Percentiles rank a stretch among this genome's conserved stretches.
Conservation (phyloP, 1,139 yeast species). For the Hyphopichia wangnamkhiaoensis region DNA sequence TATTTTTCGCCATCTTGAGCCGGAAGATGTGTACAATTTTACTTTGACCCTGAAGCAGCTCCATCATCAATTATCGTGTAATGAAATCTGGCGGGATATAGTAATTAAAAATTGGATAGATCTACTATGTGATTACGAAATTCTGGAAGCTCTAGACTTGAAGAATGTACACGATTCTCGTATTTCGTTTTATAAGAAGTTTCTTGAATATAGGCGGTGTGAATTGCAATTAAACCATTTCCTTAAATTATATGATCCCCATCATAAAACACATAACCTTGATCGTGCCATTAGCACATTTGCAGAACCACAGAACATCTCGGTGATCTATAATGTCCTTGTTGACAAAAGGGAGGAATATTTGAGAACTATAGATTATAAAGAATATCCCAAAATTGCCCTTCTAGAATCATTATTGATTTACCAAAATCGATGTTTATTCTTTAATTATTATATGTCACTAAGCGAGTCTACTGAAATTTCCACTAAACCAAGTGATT, state of each 20-base stretch:
- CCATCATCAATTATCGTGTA: background rate
- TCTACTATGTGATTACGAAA: background rate
- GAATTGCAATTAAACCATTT: too few relatives aligned
- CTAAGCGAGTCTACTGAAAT: background rate
- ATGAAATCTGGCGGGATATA: background rate
- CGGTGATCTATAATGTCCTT: background rate
- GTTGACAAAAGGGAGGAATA: too few relatives aligned
- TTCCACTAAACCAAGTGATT: slow-evolving; percentile 1
- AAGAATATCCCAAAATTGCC: slow-evolving; percentile 4
- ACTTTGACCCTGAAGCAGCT: background rate
- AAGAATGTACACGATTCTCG: too few relatives aligned
- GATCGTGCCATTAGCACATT: too few relatives aligned
- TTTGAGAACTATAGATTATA: too few relatives aligned
- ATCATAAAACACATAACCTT: too few relatives aligned
- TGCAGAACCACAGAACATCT: background rate
- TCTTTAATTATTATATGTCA: background rate
- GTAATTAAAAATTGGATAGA: background rate
- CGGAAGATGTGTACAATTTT: background rate
- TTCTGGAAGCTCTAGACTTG: too few relatives aligned
- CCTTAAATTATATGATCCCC: too few relatives aligned
- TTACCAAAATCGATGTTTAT: slow-evolving; percentile 9
- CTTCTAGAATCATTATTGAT: slow-evolving; percentile 8
- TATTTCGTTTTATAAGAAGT: too few relatives aligned
- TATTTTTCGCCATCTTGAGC: background rate
- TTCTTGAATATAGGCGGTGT: too few relatives aligned